These are phyloP conservation scores for Zymoseptoria passerinii DNA, from an alignment of 2,329 filamentous ascomycete species.

Conservation along the genomic window DNA sequence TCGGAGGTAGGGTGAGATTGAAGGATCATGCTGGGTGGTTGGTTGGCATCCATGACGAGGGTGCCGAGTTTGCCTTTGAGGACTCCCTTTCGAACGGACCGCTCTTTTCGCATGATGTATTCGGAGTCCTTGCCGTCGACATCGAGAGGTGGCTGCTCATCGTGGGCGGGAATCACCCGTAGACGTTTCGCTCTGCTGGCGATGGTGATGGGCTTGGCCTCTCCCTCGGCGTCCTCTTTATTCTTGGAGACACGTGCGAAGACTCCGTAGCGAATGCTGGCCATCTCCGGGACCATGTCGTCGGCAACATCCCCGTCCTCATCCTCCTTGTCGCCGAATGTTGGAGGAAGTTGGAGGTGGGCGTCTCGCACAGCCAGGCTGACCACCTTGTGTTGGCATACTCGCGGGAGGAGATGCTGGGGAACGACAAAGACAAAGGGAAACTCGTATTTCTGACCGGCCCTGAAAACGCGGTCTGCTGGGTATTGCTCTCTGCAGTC, in stretches of 20 bases:
- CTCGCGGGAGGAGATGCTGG: conserved; percentile 49
- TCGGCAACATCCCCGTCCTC: conserved; percentile 45
- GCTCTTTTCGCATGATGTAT: conserved; percentile 50
- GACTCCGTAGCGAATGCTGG: conserved; percentile 50
- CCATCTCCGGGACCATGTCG: conserved; percentile 56
- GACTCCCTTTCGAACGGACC: conserved; percentile 51
- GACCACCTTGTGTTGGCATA: conserved; percentile 48
- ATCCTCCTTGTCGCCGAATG: conserved; percentile 44
- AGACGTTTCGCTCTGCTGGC: conserved; percentile 47
- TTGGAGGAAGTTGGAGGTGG: conserved; percentile 54
- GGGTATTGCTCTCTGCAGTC: conserved; percentile 47
- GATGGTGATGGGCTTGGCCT: conserved; percentile 37
- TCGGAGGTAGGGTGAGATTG: conserved; percentile 31
- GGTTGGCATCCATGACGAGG: conserved; percentile 48
- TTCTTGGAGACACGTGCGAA: conserved; percentile 30
- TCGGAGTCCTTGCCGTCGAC: conserved; percentile 39
- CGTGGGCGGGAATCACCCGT: conserved; percentile 50
- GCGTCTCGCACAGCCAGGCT: conserved; percentile 46
- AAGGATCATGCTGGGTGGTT: conserved; percentile 50
- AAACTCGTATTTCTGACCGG: conserved; percentile 49
- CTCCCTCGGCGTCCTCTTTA: conserved; percentile 37
- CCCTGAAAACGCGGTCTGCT: conserved; percentile 45
- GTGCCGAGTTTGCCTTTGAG: conserved; percentile 52
- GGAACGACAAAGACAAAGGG: conserved; percentile 59
- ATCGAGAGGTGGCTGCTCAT: conserved; percentile 53